These are phyloP conservation scores for Linum tenue DNA, from an alignment of 345 rosid species.

Conservation along the genomic window DNA sequence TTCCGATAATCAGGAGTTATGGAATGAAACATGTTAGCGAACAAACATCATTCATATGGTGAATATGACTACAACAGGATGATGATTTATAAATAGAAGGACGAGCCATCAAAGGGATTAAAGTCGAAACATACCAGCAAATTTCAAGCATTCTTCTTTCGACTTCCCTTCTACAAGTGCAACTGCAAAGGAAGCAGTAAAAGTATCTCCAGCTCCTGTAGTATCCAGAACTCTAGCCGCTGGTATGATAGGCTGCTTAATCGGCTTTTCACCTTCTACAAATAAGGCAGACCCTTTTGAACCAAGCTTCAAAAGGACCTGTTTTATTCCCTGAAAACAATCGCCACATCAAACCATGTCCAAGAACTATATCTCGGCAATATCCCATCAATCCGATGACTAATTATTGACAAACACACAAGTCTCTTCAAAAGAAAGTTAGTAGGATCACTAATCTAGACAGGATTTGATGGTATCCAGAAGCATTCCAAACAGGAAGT, in stretches of 20 bases:
- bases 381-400: background rate
- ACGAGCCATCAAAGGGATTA: background rate
- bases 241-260: conserved; percentile 58
- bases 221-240: conserved; percentile 75
- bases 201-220: conserved; percentile 98
- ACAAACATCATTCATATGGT: too few relatives aligned
- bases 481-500: background rate
- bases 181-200: conserved; percentile 92
- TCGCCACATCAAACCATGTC: conserved; percentile 1
- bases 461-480: background rate
- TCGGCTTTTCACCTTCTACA: conserved; percentile 58
- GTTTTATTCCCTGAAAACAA: conserved; percentile 62
- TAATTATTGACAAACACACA: background rate
- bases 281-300: conserved; percentile 77
- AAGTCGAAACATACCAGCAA: conserved; percentile 50
- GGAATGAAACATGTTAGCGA: background rate
- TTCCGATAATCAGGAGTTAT: background rate
- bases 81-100: conserved; percentile 4
- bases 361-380: background rate
- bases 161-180: conserved; percentile 81
- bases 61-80: background rate
- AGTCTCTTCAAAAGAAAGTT: background rate
- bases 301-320: conserved; percentile 88
- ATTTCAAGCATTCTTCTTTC: conserved; percentile 62
- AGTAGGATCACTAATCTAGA: background rate